Percentiles rank a stretch among this genome's conserved stretches.
These are phyloP conservation scores for Apiospora phragmitis DNA, from an alignment of 2,329 filamentous ascomycete species.

Conservation along the genomic window DNA sequence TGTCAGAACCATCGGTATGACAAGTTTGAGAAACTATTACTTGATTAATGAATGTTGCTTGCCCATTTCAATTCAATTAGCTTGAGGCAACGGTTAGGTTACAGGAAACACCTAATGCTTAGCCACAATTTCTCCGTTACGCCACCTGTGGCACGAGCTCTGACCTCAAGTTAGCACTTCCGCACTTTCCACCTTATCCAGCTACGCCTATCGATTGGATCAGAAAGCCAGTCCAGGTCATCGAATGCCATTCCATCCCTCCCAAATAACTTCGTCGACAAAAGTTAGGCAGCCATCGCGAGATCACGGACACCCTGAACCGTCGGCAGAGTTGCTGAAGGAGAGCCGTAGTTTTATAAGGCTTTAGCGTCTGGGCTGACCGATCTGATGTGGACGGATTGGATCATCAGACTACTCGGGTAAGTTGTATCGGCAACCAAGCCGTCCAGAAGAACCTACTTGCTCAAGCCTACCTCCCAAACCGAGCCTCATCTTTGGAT, in stretches of 20 bases:
- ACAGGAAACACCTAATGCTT: neutral
- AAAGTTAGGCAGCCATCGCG: neutral
- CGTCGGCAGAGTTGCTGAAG: neutral
- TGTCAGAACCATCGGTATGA: no score
- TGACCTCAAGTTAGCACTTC: neutral
- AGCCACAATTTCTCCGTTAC: neutral
- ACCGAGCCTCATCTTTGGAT: neutral
- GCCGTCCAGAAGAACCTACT: neutral
- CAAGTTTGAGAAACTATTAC: neutral
- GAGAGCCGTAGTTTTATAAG: neutral
- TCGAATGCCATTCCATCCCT: constrained; percentile 1
- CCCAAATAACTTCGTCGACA: neutral
- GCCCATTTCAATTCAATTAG: neutral
- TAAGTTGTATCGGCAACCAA: neutral
- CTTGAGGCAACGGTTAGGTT: neutral
- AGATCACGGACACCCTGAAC: neutral
- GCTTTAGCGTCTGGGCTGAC: neutral
- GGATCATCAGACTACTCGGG: neutral
- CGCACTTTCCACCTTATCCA: neutral
- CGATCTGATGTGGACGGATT: neutral
- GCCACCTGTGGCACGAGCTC: constrained; percentile 1
- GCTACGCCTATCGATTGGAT: neutral
- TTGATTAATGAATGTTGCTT: neutral
- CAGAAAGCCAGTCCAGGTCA: neutral
- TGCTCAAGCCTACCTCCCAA: neutral